phyloP scores from a whole-genome alignment of 305 asterid genomes.

The Fraxinus baroniana region DNA sequence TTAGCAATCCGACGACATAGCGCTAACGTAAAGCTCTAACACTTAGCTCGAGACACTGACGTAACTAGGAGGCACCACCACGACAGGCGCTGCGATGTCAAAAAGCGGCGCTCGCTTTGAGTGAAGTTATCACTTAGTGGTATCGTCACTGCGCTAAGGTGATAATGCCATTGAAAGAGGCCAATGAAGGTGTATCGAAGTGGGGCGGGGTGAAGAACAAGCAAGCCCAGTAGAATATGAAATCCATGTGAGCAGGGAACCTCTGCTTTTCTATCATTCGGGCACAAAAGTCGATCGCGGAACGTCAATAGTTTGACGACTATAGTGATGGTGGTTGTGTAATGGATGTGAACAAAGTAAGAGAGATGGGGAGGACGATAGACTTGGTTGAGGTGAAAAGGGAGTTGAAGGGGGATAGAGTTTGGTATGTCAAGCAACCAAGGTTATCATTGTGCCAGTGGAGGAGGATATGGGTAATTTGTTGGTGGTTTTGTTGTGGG shows the following conservation, averaged over 20 bases:
- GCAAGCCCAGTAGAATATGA: constrained; percentile 89
- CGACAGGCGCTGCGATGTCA: too few relatives aligned
- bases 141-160: too few relatives aligned
- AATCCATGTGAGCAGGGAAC: constrained; percentile 61
- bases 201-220: constrained; percentile 96
- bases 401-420: constrained; percentile 38
- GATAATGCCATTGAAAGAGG: constrained; percentile 10
- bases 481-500: too few relatives aligned
- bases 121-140: too few relatives aligned
- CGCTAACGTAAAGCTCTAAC: too few relatives aligned
- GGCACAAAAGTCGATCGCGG: constrained; percentile 60
- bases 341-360: constrained; percentile 78
- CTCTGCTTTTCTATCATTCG: constrained; percentile 77
- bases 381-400: constrained; percentile 74
- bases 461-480: constrained; percentile 30
- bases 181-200: constrained; percentile 64
- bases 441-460: constrained; percentile 80
- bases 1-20: too few relatives aligned
- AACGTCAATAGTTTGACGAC: constrained; percentile 64
- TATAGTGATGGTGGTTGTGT: constrained; percentile 46
- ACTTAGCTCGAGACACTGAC: too few relatives aligned
- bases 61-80: too few relatives aligned
- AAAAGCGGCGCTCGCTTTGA: too few relatives aligned
- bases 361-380: constrained; percentile 67
- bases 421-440: constrained; percentile 64